These are phyloP conservation scores for Boehmeria nivea DNA, from an alignment of 306 rosid species.

Conservation along the genomic window DNA sequence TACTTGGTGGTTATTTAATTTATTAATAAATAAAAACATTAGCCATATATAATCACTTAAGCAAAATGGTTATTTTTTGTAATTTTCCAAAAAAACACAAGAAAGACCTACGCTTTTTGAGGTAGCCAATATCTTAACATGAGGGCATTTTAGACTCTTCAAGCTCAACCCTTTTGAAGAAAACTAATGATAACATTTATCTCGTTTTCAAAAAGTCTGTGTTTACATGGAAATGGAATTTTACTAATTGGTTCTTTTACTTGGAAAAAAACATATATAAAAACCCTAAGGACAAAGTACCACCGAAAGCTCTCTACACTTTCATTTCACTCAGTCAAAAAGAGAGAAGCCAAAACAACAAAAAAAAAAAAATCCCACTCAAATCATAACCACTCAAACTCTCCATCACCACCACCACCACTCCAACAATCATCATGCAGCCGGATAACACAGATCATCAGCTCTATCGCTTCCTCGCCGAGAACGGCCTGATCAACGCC, in stretches of 20 bases:
- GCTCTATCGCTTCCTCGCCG: conserved; percentile 47
- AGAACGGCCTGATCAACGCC: conserved; percentile 32
- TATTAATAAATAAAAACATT: too few relatives aligned
- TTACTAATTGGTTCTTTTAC: too few relatives aligned
- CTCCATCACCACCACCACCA: not conserved
- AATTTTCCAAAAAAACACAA: too few relatives aligned
- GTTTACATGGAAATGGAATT: conserved; percentile 2
- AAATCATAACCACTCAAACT: conserved; percentile 3
- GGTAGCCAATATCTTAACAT: not conserved
- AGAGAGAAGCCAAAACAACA: not conserved
- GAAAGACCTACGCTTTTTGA: too few relatives aligned
- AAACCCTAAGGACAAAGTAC: conserved; percentile 1
- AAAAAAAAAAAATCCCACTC: not conserved
- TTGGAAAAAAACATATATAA: not conserved
- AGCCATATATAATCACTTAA: too few relatives aligned
- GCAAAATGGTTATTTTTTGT: too few relatives aligned
- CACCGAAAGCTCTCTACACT: conserved; percentile 20
- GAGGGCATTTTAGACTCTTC: conserved; percentile 4
- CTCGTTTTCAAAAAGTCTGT: not conserved
- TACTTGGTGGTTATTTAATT: too few relatives aligned
- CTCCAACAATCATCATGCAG: conserved; percentile 22
- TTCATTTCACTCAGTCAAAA: conserved; percentile 8
- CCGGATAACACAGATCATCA: conserved; percentile 41
- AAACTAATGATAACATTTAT: not conserved
- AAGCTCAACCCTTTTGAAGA: not conserved